phyloP scores from a whole-genome alignment of 2,329 filamentous ascomycete species.

The Plenodomus lindquistii region DNA sequence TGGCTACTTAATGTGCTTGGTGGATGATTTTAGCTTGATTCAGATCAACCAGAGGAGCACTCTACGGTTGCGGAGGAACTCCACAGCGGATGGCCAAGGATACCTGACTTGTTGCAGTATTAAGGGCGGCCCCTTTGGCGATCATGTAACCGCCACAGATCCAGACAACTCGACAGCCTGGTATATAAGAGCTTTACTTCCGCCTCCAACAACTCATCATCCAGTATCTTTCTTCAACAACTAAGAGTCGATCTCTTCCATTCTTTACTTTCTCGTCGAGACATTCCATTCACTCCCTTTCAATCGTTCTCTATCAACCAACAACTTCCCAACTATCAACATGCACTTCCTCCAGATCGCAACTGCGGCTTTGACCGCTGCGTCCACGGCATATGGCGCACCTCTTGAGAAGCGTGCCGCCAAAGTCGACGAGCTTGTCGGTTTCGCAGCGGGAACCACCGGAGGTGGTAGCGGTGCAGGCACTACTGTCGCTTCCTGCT shows the following conservation, averaged over 20 bases:
- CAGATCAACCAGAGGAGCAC: conserved; percentile 2
- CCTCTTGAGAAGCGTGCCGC: conserved; percentile 34
- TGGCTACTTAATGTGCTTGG: conserved; percentile 18
- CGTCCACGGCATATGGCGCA: conserved; percentile 25
- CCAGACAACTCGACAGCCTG: conserved; percentile 1
- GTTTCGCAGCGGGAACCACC: conserved; percentile 58
- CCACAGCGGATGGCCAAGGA: conserved; percentile 9
- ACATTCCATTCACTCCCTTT: not conserved
- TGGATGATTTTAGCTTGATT: conserved; percentile 18
- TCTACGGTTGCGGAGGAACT: conserved; percentile 20
- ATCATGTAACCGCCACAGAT: conserved; percentile 12
- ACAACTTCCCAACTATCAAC: conserved; percentile 5
- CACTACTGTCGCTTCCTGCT: conserved; percentile 58
- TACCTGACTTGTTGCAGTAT: conserved; percentile 12
- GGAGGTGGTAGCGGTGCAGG: conserved; percentile 60
- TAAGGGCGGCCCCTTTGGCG: conserved; percentile 17
- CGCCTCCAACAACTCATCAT: conserved; percentile 1
- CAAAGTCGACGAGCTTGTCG: conserved; percentile 40
- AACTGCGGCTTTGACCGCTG: conserved; percentile 29
- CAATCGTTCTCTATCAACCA: conserved; percentile 12
- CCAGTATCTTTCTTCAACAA: conserved; percentile 3
- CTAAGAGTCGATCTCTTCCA: conserved; percentile 23
- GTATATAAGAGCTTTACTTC: conserved; percentile 11
- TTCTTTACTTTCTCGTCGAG: conserved; percentile 14
- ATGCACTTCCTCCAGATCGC: conserved; percentile 36